These are phyloP conservation scores for Suillus plorans DNA, from an alignment of 768 basidiomycete species.

Conservation along the genomic window DNA sequence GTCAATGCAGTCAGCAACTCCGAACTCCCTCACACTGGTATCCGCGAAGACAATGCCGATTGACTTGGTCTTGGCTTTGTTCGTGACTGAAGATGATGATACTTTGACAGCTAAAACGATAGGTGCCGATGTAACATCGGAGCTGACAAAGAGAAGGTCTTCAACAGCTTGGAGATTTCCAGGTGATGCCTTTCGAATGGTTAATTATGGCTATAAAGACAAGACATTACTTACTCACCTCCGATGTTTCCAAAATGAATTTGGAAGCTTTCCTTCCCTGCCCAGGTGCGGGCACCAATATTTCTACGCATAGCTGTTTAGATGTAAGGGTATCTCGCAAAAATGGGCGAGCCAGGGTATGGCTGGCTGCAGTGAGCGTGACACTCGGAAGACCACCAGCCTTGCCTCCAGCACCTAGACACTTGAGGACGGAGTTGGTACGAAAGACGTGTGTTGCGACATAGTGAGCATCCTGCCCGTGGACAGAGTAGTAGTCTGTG, in stretches of 20 bases:
- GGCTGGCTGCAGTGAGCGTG: conserved; percentile 49
- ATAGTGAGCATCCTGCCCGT: conserved; percentile 84
- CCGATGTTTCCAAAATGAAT: conserved; percentile 73
- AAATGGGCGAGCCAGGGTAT: conserved; percentile 77
- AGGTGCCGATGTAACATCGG: conserved; percentile 79
- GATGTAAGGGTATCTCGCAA: conserved; percentile 87
- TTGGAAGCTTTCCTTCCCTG: conserved; percentile 73
- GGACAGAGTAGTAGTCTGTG: conserved; percentile 81
- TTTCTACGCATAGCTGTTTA: conserved; percentile 90
- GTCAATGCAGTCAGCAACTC: conserved; percentile 89
- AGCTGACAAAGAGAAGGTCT: conserved; percentile 80
- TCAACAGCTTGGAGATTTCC: conserved; percentile 74
- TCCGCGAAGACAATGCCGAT: conserved; percentile 93
- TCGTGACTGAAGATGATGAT: conserved; percentile 48
- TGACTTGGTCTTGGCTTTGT: conserved; percentile 63
- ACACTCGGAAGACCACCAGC: conserved; percentile 72
- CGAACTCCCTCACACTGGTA: conserved; percentile 79
- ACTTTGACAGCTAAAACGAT: conserved; percentile 90
- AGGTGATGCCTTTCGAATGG: conserved; percentile 61
- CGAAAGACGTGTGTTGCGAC: conserved; percentile 81
- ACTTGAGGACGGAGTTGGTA: conserved; percentile 91
- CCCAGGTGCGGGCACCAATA: conserved; percentile 75
- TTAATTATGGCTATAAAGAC: conserved; percentile 8
- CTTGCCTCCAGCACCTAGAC: conserved; percentile 69
- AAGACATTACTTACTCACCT: conserved; percentile 43